Conservation (phyloP, 1,139 yeast species). For the Suhomyces chickasaworum region DNA sequence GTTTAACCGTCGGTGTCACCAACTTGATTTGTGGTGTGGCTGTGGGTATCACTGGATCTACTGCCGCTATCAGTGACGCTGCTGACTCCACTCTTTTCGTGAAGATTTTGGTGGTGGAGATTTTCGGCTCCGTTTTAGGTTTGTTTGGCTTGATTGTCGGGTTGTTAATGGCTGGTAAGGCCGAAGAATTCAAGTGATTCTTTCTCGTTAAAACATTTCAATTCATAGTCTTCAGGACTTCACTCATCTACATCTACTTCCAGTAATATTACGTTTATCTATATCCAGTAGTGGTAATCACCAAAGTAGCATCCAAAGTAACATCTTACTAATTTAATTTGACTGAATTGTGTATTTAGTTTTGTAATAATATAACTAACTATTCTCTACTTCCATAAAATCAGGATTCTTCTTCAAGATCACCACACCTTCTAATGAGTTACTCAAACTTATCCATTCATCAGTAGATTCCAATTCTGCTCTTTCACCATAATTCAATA, state of each 20-base stretch:
- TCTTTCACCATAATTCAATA: constrained; percentile 90
- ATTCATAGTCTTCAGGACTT: not conserved
- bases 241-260: constrained; percentile 2
- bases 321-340: not conserved
- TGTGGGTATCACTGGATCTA: constrained; percentile 96
- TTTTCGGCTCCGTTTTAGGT: constrained; percentile 95
- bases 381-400: constrained; percentile 65
- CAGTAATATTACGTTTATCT: constrained; percentile 2
- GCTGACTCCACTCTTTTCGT: constrained; percentile 95
- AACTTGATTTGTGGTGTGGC: constrained; percentile 96
- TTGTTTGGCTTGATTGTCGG: constrained; percentile 95
- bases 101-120: constrained; percentile 93
- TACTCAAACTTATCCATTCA: constrained; percentile 82
- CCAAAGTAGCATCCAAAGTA: too few relatives aligned
- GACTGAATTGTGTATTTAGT: not conserved
- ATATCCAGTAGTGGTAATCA: too few relatives aligned
- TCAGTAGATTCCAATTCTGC: constrained; percentile 92
- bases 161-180: constrained; percentile 93
- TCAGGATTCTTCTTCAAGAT: constrained; percentile 91
- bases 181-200: constrained; percentile 64
- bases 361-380: not conserved
- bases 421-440: constrained; percentile 88
- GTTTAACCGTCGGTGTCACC: constrained; percentile 90
- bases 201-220: not conserved
- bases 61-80: constrained; percentile 97